phyloP scores from a whole-genome alignment of 768 basidiomycete species.

The Pholiota molesta region DNA sequence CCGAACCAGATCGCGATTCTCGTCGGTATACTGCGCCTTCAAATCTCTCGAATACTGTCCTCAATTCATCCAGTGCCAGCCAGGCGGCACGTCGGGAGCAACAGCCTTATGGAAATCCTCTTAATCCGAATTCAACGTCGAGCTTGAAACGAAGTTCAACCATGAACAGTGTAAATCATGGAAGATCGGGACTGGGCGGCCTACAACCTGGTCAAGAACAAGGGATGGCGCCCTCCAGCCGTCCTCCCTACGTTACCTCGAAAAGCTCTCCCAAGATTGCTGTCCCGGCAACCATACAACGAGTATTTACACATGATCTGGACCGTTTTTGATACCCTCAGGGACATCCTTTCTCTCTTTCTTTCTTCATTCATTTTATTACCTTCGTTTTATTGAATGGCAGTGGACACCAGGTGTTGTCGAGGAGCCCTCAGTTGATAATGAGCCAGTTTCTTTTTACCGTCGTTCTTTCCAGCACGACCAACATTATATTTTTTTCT shows the following conservation, averaged over 20 bases:
- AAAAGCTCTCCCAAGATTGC: constrained; percentile 16
- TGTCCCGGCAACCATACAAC: constrained; percentile 12
- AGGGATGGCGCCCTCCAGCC: constrained; percentile 11
- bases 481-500: constrained; percentile 10
- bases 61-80: constrained; percentile 9
- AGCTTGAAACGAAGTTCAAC: constrained; percentile 19
- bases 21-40: constrained; percentile 7
- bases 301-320: constrained; percentile 17
- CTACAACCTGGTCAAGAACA: constrained; percentile 10
- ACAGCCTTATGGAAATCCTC: constrained; percentile 9
- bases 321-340: neutral
- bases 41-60: neutral
- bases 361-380: constrained; percentile 5
- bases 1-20: constrained; percentile 18
- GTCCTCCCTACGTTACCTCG: constrained; percentile 7
- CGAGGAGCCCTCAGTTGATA: constrained; percentile 2
- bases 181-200: constrained; percentile 3
- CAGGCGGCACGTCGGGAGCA: constrained; percentile 20
- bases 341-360: neutral
- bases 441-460: constrained; percentile 3
- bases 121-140: constrained; percentile 7
- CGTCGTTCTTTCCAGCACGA: neutral
- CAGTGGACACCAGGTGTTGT: neutral
- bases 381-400: constrained; percentile 7
- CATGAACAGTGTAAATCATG: constrained; percentile 9